Base-by-base conservation (phyloP, 345 rosid genomes). In the Excoecaria agallocha region DNA sequence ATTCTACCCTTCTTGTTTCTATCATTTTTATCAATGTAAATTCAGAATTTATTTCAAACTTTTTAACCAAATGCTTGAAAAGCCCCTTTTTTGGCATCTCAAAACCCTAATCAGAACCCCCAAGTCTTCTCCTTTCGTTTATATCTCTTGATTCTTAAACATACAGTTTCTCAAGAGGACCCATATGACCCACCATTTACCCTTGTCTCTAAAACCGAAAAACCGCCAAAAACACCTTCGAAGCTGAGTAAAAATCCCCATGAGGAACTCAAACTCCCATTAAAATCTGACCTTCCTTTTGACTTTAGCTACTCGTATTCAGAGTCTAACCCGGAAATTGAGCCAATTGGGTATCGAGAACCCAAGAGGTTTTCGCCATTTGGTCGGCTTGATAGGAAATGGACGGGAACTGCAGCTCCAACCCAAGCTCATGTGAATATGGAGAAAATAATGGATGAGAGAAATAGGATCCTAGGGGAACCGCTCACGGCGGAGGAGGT, bases 291-390 rank as follows among this genome's bases (percentile, higher is more conserved):
- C 71, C 98, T 92, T 51, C 94, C 94, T 12, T 90, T 94, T 78
- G 96, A 92, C 78, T 94, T 92, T 78, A 80, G 87, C 50, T 85
- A 90, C 80, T 88, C 98, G 2, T 94, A 92, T 69, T 89, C 98
- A 10, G 96, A 94, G 87, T 72, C 87, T 41, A 80, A 86, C 68
- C 87, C 90, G 2, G 79, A 37, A 1, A 66, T 85, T 49, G 76
- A 87, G 73, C 97, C 96, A 38, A 88, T 92, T 51, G 94, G 97
- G 60, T 94, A 71, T 72, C 93, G 98, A 3, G 97, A 94, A 74
- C 91, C 96, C 48, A 93, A 88, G 76, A 84, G 94, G 71, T 94
- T 94, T 79, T 92, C 94, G 65, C 98, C 96, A 0, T 92, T 94
- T 57, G 97, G 98, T 22, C 89, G 92, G 69, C 84, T 94, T 12